These are phyloP conservation scores for Ogataea dorogensis DNA, from an alignment of 805 yeast genomes.

Conservation along the genomic window DNA sequence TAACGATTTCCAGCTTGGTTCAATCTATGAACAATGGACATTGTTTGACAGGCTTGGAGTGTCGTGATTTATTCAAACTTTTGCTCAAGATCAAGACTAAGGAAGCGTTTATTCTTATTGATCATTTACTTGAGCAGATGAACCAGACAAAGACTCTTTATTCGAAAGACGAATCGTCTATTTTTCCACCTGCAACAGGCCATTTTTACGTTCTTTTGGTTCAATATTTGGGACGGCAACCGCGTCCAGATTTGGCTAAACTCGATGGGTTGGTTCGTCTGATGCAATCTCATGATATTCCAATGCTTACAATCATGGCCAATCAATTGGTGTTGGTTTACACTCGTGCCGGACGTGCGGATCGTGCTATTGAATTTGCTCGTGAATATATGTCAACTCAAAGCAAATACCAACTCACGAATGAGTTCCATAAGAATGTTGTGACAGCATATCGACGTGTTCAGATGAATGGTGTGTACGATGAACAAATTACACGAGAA, in stretches of 20 bases:
- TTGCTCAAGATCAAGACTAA: slow-evolving; percentile 24
- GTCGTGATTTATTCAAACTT: slow-evolving; percentile 24
- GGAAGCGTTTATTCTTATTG: slow-evolving; percentile 29
- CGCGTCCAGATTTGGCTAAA: slow-evolving; percentile 24
- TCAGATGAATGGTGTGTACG: slow-evolving; percentile 9
- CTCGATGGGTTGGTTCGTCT: slow-evolving; percentile 32
- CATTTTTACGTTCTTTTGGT: slow-evolving; percentile 42
- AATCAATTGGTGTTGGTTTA: slow-evolving; percentile 38
- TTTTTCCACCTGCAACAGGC: slow-evolving; percentile 39
- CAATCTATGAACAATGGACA: slow-evolving; percentile 24
- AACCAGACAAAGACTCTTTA: too few relatives aligned
- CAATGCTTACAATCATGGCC: slow-evolving; percentile 37
- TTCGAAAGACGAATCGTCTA: too few relatives aligned
- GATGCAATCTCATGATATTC: slow-evolving; percentile 33
- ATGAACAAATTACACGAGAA: slow-evolving; percentile 3
- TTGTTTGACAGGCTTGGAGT: slow-evolving; percentile 26
- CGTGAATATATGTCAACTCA: slow-evolving; percentile 24
- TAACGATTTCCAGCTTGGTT: slow-evolving; percentile 13
- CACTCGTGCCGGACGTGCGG: slow-evolving; percentile 28
- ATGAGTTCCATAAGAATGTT: slow-evolving; percentile 19
- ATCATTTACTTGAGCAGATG: slow-evolving; percentile 33
- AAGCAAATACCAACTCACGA: slow-evolving; percentile 14
- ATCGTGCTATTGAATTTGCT: slow-evolving; percentile 34
- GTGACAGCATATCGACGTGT: slow-evolving; percentile 20
- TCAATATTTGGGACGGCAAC: slow-evolving; percentile 34